Base-by-base conservation (phyloP, 2,329 filamentous ascomycete species). In the Epichloe festucae region DNA sequence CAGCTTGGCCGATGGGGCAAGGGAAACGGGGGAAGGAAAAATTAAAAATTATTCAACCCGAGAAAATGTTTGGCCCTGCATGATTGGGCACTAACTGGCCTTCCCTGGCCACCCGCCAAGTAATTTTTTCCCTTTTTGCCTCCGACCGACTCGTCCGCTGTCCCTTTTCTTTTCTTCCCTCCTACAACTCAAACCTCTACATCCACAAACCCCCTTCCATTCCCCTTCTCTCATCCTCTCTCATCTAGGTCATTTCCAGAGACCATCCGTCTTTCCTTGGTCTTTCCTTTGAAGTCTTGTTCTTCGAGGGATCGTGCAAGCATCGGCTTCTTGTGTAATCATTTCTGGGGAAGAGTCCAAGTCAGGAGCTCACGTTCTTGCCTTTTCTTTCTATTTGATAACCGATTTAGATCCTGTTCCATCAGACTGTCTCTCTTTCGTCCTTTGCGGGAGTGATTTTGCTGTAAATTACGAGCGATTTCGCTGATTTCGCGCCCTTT, bases 231-330 rank as follows among this genome's bases (percentile, higher is more conserved):
- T 17, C 17, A 17, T 17, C 17, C 54, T 59, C 58, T 56, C 46
- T 50, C 49, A 51, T 59, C 59, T 60, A 59, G 58, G 60, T 57
- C 57, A 58, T 59, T 59, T 59, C 55, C 55, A 58, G 60, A 62
- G 63, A 62, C 60, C 56, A 54, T 61, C 57, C 58, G 60, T 66
- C 63, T 66, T 67, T 68, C 65, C 63, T 69, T 72, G 63, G 67
- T 70, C 65, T 65, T 68, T 72, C 67, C 69, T 72, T 72, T 71
- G 68, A 71, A 70, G 67, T 62, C 62, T 64, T 63, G 31, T 68
- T 70, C 67, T 70, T 69, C 63, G 63, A 68, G 64, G 68, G 64
- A 66, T 58, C 59, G 61, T 61, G 59, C 60, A 59, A 62, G 63
- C 57, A 65, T 60, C 61, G 54, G 59, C 60, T 57, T 57, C 59